Percentiles rank a stretch among this genome's conserved stretches.
Conservation (phyloP, 2,329 filamentous ascomycete genomes). For the Monosporascus sp. region DNA sequence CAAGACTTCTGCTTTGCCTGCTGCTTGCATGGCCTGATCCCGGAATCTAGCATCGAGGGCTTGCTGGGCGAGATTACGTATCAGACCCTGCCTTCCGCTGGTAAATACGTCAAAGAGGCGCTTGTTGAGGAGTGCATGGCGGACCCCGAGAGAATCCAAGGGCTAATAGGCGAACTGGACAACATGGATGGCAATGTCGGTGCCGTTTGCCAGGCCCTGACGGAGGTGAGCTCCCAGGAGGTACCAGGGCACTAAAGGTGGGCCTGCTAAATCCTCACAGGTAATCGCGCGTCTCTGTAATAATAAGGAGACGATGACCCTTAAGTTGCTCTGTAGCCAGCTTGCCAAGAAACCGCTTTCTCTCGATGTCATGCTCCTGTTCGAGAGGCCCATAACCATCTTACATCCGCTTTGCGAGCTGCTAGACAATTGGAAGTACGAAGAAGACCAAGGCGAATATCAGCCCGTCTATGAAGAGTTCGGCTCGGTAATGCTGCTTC, state of each 20-base stretch:
- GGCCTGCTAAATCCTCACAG: slow-evolving; percentile 30
- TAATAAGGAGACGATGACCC: slow-evolving; percentile 72
- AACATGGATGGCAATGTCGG: slow-evolving; percentile 89
- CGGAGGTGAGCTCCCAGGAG: slow-evolving; percentile 48
- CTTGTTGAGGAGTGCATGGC: slow-evolving; percentile 72
- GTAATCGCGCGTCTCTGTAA: slow-evolving; percentile 64
- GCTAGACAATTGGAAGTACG: slow-evolving; percentile 74
- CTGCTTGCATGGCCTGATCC: slow-evolving; percentile 79
- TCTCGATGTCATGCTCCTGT: slow-evolving; percentile 71
- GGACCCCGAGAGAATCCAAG: slow-evolving; percentile 70
- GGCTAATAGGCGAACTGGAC: slow-evolving; percentile 75
- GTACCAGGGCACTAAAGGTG: not conserved
- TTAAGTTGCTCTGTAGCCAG: slow-evolving; percentile 68
- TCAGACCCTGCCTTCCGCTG: slow-evolving; percentile 67
- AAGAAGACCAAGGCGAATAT: slow-evolving; percentile 78
- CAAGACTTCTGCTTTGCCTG: slow-evolving; percentile 86
- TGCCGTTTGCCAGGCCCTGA: slow-evolving; percentile 72
- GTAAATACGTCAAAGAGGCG: slow-evolving; percentile 71
- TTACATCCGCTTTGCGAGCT: slow-evolving; percentile 69
- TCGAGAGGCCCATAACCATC: slow-evolving; percentile 64
- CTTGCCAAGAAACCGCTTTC: slow-evolving; percentile 67
- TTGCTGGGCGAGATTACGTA: slow-evolving; percentile 82
- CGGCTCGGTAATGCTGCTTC: slow-evolving; percentile 67
- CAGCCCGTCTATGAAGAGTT: slow-evolving; percentile 86
- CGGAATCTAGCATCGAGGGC: slow-evolving; percentile 69